phyloP scores from a whole-genome alignment of 768 basidiomycete genomes.

The Termitomyces sp. region DNA sequence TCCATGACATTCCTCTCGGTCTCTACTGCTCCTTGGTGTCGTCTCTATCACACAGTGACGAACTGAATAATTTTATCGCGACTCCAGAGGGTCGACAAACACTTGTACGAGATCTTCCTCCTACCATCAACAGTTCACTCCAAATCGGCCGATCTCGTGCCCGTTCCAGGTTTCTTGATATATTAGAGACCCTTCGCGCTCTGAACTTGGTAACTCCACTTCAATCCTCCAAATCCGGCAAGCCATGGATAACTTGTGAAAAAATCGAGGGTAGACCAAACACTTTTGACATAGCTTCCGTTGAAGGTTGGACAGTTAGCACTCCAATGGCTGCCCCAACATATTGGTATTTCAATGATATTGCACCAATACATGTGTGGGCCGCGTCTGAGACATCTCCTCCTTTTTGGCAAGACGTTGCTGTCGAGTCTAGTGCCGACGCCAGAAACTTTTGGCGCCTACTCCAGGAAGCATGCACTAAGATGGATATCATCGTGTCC shows the following conservation, averaged over 20 bases:
- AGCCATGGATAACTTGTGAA: constrained; percentile 41
- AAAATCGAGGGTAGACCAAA: constrained; percentile 36
- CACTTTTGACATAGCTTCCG: constrained; percentile 36
- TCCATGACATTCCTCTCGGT: constrained; percentile 57
- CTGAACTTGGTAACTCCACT: constrained; percentile 61
- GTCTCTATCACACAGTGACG: constrained; percentile 47
- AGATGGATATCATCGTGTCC: constrained; percentile 21
- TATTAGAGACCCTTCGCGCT: constrained; percentile 50
- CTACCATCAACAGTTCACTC: constrained; percentile 40
- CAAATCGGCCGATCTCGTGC: constrained; percentile 54
- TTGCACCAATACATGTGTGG: constrained; percentile 58
- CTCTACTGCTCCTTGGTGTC: constrained; percentile 62
- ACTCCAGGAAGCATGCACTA: constrained; percentile 41
- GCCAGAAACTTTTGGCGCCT: constrained; percentile 52
- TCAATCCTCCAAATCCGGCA: constrained; percentile 31
- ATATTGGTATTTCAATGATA: constrained; percentile 58
- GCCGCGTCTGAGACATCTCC: constrained; percentile 42
- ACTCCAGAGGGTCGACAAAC: constrained; percentile 42
- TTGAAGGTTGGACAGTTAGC: constrained; percentile 38
- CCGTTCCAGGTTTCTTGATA: constrained; percentile 54
- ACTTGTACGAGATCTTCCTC: constrained; percentile 48
- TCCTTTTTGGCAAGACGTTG: constrained; percentile 47
- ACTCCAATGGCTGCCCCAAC: constrained; percentile 43
- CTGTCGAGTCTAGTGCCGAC: constrained; percentile 31
- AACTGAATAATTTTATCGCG: constrained; percentile 45